These are phyloP conservation scores for Phalaenopsis aphrodite DNA, from an alignment of 106 monocot species.

Conservation along the genomic window DNA sequence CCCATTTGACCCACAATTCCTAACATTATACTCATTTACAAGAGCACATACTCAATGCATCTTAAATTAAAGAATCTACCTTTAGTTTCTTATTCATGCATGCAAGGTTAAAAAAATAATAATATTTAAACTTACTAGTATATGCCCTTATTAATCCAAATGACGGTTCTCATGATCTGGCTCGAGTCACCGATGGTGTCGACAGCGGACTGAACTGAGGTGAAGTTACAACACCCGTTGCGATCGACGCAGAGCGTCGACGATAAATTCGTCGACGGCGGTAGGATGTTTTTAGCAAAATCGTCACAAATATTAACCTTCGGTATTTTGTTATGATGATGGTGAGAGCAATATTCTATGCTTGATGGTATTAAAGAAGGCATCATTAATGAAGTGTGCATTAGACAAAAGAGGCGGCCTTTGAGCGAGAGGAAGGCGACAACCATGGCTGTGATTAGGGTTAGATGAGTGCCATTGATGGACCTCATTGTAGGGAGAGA, in stretches of 20 bases:
- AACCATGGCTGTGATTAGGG: slow-evolving; percentile 19
- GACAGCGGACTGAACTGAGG: slow-evolving; percentile 67
- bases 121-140: slow-evolving; percentile 54
- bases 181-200: slow-evolving; percentile 29
- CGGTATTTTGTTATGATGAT: neutral
- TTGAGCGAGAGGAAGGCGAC: slow-evolving; percentile 22
- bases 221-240: slow-evolving; percentile 85
- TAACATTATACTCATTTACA: too few relatives aligned
- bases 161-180: slow-evolving; percentile 42
- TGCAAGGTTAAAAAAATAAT: neutral
- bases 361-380: neutral
- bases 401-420: slow-evolving; percentile 2
- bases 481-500: slow-evolving; percentile 15
- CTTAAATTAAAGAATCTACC: neutral
- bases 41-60: too few relatives aligned
- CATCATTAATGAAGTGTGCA: too few relatives aligned
- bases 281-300: slow-evolving; percentile 45
- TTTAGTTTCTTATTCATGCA: neutral
- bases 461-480: slow-evolving; percentile 17
- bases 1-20: neutral
- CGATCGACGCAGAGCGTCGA: slow-evolving; percentile 66
- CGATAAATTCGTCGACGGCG: slow-evolving; percentile 34
- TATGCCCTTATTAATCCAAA: slow-evolving; percentile 91
- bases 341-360: neutral
- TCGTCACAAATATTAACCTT: slow-evolving; percentile 41